A percentile compares a stretch with the other conserved stretches of the same genome.
phyloP scores from a whole-genome alignment of 768 basidiomycete species.

The Phanerochaete sordida region DNA sequence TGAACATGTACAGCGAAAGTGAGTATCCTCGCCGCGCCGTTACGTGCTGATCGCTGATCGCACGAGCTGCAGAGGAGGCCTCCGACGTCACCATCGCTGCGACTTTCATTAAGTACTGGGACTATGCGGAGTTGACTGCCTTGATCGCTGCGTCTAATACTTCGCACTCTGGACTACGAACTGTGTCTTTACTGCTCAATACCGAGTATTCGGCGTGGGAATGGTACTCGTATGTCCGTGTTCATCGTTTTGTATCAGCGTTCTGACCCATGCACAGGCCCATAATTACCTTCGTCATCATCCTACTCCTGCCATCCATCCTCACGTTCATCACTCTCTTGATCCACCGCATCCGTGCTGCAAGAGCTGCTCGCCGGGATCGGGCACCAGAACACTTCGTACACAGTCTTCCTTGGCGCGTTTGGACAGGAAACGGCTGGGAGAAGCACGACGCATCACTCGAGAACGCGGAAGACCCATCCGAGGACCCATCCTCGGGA shows the following conservation, averaged over 20 bases:
- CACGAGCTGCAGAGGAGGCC: slow-evolving; percentile 59
- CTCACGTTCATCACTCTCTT: slow-evolving; percentile 88
- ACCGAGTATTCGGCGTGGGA: slow-evolving; percentile 85
- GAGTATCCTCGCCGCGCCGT: slow-evolving; percentile 16
- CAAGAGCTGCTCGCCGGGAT: slow-evolving; percentile 78
- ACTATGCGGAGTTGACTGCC: slow-evolving; percentile 67
- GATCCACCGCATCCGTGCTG: slow-evolving; percentile 82
- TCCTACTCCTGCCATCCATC: slow-evolving; percentile 85
- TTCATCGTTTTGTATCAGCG: neutral
- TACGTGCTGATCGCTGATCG: neutral
- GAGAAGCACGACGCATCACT: slow-evolving; percentile 61
- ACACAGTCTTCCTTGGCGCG: slow-evolving; percentile 71
- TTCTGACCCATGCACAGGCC: slow-evolving; percentile 44
- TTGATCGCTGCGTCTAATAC: slow-evolving; percentile 74
- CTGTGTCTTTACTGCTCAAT: slow-evolving; percentile 72
- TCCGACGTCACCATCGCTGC: slow-evolving; percentile 82
- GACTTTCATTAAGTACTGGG: slow-evolving; percentile 83
- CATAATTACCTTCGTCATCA: slow-evolving; percentile 81
- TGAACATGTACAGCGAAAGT: slow-evolving; percentile 95
- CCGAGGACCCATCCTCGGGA: slow-evolving; percentile 11
- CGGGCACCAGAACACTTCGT: slow-evolving; percentile 83
- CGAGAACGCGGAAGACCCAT: slow-evolving; percentile 9
- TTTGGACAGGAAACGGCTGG: slow-evolving; percentile 80
- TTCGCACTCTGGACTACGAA: slow-evolving; percentile 72
- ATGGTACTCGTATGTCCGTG: slow-evolving; percentile 77